phyloP scores from a whole-genome alignment of 306 rosid genomes.

The Pyrus pyrifolia region DNA sequence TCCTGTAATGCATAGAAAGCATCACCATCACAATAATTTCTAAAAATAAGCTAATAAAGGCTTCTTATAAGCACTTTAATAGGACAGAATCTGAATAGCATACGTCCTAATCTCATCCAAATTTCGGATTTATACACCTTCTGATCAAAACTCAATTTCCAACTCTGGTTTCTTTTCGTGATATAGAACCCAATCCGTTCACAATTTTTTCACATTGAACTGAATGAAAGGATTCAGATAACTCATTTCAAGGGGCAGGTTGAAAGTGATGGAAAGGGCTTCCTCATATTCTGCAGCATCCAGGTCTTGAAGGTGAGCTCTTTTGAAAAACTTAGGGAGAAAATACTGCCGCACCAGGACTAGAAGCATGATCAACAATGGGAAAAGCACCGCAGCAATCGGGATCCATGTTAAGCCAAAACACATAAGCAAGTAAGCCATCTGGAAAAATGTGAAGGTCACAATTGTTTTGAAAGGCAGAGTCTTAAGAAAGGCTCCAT shows the following conservation, averaged over 20 bases:
- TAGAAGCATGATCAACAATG: constrained; percentile 89
- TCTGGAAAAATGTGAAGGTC: constrained; percentile 76
- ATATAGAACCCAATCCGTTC: neutral
- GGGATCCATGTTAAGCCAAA: constrained; percentile 96
- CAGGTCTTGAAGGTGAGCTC: constrained; percentile 83
- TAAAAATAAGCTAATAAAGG: neutral
- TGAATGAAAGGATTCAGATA: neutral
- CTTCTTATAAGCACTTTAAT: neutral
- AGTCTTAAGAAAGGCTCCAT: constrained; percentile 73
- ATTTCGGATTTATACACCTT: neutral
- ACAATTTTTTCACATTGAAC: neutral
- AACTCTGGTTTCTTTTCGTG: neutral
- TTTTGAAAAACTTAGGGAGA: constrained; percentile 80
- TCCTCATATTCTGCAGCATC: constrained; percentile 91
- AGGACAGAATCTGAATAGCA: neutral
- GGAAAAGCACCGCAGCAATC: constrained; percentile 88
- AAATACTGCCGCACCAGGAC: constrained; percentile 81
- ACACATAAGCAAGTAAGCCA: constrained; percentile 76
- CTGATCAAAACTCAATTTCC: neutral
- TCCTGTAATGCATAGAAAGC: constrained; percentile 11
- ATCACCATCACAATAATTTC: constrained; percentile 9
- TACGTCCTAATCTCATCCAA: neutral
- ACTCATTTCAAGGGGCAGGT: constrained; percentile 68
- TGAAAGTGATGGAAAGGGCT: constrained; percentile 72
- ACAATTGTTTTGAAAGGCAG: constrained; percentile 84